Base-by-base conservation (phyloP, 2,329 filamentous ascomycete species). In the Dactylellina leptospora region DNA sequence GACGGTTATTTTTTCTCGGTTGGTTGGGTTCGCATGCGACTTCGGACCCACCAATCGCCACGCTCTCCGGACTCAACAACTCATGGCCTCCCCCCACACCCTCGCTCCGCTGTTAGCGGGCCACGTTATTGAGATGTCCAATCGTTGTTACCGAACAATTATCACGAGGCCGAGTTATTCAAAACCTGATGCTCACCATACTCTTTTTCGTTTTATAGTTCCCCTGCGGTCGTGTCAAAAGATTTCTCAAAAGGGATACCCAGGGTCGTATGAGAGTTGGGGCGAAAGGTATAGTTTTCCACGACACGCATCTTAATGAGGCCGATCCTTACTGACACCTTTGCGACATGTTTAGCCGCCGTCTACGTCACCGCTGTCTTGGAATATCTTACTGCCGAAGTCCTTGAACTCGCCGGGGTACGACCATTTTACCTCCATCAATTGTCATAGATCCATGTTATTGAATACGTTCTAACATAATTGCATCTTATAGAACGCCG, bases 171-270 rank as follows among this genome's bases (percentile, higher is more conserved):
- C n/a, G n/a, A n/a, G n/a, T n/a, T n/a, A n/a, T n/a, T n/a, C n/a
- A n/a, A n/a, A n/a, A n/a, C n/a, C n/a, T n/a, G 27, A 23, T 45
- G 28, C 45, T 54, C 55, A 44, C 18, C 81, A 75, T 80, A 77
- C 75, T 48, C 28, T 36, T 38, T 13, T 33, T 16, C 20, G 1
- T 23, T 76, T n/a, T 40, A 70, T 80, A 99, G 95, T 99, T 99
- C 82, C 95, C 95, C 74, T 99, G 95, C 81, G 95, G 95, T 83
- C 95, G 95, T 89, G 95, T 99, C 83, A 99, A 99, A 90, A 93
- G 95, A 84, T 97, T 97, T 85, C 86, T 99, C 80, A 97, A 97
- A 87, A 92, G 92, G 82, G 97, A 97, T 84, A 97, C 95, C 53
- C 95, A 97, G 81, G 61, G 61, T 50, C 50, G 69, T 25, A 66